Evolutionary conservation across 805 yeast species (phyloP), one percentile per base, ranked within the genome.

Genomic region (Ogataea pilisensis): DNA sequence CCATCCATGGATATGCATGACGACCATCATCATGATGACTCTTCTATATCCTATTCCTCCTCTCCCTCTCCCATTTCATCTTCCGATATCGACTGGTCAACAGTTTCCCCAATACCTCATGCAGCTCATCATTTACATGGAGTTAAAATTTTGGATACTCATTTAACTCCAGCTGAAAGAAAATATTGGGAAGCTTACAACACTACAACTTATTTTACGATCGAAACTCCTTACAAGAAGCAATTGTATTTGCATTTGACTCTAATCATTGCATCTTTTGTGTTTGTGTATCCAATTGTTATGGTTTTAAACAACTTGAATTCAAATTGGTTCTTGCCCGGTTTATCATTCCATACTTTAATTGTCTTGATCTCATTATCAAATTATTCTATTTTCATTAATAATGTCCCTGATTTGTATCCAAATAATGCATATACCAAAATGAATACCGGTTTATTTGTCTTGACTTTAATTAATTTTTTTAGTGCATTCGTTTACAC

Each of bases 101-200:
- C 50, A 33, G 41, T 54, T 25, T 14, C 40, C 22, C 78, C 81
- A 1, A 60, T 66, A n/a, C 64, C 82, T 0, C 78, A 76, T 54
- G 75, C 69, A 39, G 53, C 48, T 5, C 57, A 50, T 25, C 72
- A 78, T 54, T 57, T 62, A 36, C 95, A 87, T 55, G 95, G 95
- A 0, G 54, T 76, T 48, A 90, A 95, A 1, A 85, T 90, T 32
- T 68, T 89, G 34, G 66, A 78, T 21, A 82, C 85, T 2, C 55
- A 76, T 16, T 70, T 90, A 36, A 71, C 80, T 14, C 82, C 90
- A 0, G 84, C 79, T 34, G 96, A 89, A 60, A 66, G 78, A 41
- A 58, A 71, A 21, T 90, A 74, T 61, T 90, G 97, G 97, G 80
- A 78, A 36, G 58, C 63, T 20, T 90, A 89, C 63, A 79, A 85